Evolutionary conservation across 306 rosid species (phyloP), one percentile per base, ranked within the genome.

Genomic region (Dalbergia cultrata): DNA sequence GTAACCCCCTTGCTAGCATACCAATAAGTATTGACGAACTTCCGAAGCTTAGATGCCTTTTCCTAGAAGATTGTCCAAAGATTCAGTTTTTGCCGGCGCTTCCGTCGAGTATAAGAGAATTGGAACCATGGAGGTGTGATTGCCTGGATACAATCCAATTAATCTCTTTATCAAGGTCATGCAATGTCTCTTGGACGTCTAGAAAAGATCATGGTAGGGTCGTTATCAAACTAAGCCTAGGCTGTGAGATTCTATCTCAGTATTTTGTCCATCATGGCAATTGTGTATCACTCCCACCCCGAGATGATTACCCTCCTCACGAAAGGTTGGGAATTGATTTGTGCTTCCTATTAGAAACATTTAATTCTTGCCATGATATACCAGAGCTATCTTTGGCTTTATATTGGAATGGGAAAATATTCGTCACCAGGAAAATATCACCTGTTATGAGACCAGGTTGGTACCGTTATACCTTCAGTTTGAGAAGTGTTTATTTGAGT

Each of bases 311-410:
- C n/a, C 39, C 70, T 18, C 3, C 5, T 7, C 14, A 43, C 31
- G 70, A 71, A n/a, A 31, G 78, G 77, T 68, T 72, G 22, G 82
- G 82, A 64, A 43, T 72, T 77, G 34, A 64, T 8, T 5, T 77
- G 75, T 83, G 83, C 72, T 77, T 83, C 22, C 58, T 63, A 9
- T 41, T 82, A 7, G 41, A 37, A 13, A 49, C 7, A 14, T 1
- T 14, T 13, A 5, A 6, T 50, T 14, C n/a, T 50, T 6, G 16
- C n/a, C 13, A 13, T 13, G 12, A 49, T 12, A 13, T 5, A 14
- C 66, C 6, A 0, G 41, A 37, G 7, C 7, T 37, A 7, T 37
- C 41, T 37, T 37, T 37, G 54, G 54, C 12, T 49, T 49, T 64
- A 44, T 64, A 8, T 64, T 11, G 50, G 2, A 64, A 3, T 8